Base-by-base conservation (phyloP, 768 basidiomycete species). In the Serpula lacrymans region DNA sequence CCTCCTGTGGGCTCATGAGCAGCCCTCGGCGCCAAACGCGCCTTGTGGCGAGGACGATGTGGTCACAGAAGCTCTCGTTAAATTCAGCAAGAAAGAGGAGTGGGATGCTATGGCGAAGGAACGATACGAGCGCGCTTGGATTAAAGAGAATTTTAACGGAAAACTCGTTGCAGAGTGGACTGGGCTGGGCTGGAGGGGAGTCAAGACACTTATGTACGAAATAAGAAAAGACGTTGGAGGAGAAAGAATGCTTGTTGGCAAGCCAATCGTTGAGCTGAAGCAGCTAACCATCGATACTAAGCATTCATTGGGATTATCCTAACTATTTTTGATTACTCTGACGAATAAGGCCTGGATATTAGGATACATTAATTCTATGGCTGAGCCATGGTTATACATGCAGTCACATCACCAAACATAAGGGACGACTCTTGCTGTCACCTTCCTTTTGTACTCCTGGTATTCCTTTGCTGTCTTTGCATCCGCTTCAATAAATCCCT, bases 111-210 rank as follows among this genome's bases (percentile, higher is more conserved):
- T 68, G 16, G 55, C 53, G 6, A 44, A 44, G 4, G 63, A 60
- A 38, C 59, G 53, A 25, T 45, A 55, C 41, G 14, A 45, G 43
- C 39, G 60, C 36, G 39, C 51, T 23, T 60, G 58, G 37, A 20
- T 75, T 26, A 81, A 73, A 54, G 52, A 53, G 9, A 54, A 57
- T 2, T 84, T 77, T 51, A 75, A 65, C 41, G 78, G 80, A 4
- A 61, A 58, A 10, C 62, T 57, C 18, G 71, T 84, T 8, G 65
- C 67, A n/a, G 70, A 77, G 40, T 82, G 78, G 80, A 65, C 74
- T 3, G 67, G 67, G 4, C 46, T 78, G 26, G 68, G 62, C 10
- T 75, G 74, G 69, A 59, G 29, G 35, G 67, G 64, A 3, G 67
- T 80, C 18, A 74, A 79, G 48, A 51, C 54, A 34, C 64, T 80